Evolutionary conservation across 2,329 filamentous ascomycete genomes (phyloP).

Genomic region (Cladosporium sp.): DNA sequence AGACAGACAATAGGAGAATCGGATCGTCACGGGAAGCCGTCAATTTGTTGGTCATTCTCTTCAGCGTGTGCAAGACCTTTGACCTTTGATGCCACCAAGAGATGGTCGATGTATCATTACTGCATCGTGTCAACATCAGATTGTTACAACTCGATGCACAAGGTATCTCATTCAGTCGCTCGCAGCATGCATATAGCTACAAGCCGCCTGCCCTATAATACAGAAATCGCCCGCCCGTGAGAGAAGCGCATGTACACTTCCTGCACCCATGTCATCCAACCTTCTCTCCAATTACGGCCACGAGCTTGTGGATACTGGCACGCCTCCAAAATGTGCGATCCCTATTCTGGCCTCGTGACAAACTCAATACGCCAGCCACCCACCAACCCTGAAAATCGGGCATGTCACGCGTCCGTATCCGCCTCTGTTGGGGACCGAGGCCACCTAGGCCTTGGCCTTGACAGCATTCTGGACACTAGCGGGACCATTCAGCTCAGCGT

Average conservation of each 20-base stretch:
- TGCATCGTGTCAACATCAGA: not conserved
- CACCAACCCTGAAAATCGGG: not conserved
- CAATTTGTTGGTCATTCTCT: not conserved
- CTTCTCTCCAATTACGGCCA: not conserved
- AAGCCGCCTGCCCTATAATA: not conserved
- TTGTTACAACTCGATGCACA: not conserved
- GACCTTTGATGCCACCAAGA: not conserved
- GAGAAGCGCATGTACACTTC: not conserved
- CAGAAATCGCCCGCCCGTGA: not conserved
- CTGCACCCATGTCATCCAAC: not conserved
- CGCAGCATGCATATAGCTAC: not conserved
- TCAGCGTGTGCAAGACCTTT: no score
- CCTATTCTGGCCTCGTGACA: not conserved
- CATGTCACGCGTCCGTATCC: not conserved
- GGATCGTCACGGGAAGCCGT: not conserved
- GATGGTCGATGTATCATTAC: not conserved
- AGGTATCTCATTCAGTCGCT: not conserved
- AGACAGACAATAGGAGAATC: not conserved
- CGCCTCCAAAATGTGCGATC: not conserved
- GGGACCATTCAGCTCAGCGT: constrained; percentile 80
- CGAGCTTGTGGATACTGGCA: not conserved
- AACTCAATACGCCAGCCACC: not conserved
- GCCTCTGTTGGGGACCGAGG: not conserved
- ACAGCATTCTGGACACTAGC: constrained; percentile 25
- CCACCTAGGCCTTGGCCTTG: not conserved